Base-by-base conservation (phyloP, 192 early-diverging fungal species). In the Chytriomyces hyalinus region DNA sequence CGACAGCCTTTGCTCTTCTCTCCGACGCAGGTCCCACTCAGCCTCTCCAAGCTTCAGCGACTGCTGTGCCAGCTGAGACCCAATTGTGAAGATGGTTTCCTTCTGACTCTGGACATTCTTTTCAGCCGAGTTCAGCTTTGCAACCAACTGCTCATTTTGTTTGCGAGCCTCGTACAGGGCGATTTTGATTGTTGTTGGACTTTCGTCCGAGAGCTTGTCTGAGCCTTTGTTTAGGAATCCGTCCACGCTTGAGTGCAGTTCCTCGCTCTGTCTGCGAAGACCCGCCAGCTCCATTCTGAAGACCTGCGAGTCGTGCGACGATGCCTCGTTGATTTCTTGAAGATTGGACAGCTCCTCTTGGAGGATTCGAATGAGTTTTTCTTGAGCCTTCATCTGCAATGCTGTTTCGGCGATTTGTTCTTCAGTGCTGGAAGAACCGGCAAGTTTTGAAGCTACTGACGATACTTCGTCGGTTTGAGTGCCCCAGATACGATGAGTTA, bases 21-120 rank as follows among this genome's bases (percentile, higher is more conserved):
- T 75, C 49, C 66, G 73, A 9, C 46, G 68, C 45, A 77, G 43
- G 43, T 77, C 61, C 76, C 76, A 77, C 57, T 77, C 76, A 61
- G 61, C 45, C 5, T 77, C 76, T 0, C 76, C 76, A n/a, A 77
- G 44, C 26, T 62, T 57, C 46, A 61, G n/a, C 7, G 76, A 59
- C 49, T 77, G 76, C 49, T 70, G 65, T 0, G 76, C 76, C 15
- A 77, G 67, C 45, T 77, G 76, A 8, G 66, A 43, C 0, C 76
- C 76, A 3, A 77, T 67, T 26, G 49, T 66, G 48, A 28, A 75
- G 13, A 75, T 64, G 11, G 73, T 50, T 53, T 66, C 73, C n/a
- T 64, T 65, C 28, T 75, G 73, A 22, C 47, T 36, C 11, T 49
- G 26, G 17, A 20, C 63, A 2, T 7, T 46, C 36, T 51, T 45